phyloP scores from a whole-genome alignment of 1,284 basidiomycete species.

The Apiotrichum veenhuisii region DNA sequence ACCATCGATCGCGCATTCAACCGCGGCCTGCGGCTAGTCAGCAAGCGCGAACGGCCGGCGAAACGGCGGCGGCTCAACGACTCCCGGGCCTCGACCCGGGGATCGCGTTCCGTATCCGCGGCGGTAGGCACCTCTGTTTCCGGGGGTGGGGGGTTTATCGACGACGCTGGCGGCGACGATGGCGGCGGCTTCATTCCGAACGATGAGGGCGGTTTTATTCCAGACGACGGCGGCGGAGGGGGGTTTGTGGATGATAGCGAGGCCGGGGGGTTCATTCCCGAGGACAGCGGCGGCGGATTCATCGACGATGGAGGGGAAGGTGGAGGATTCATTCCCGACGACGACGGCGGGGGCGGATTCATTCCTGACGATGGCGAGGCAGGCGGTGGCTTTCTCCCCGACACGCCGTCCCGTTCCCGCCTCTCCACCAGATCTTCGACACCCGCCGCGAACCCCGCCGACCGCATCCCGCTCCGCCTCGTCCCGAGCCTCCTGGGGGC shows the following conservation, averaged over 20 bases:
- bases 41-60: slow-evolving; percentile 1
- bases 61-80: slow-evolving; percentile 9
- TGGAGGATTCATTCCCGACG: slow-evolving; percentile 10
- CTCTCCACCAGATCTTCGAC: not conserved
- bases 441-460: not conserved
- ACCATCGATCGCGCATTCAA: slow-evolving; percentile 43
- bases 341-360: slow-evolving; percentile 22
- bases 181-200: too few relatives aligned
- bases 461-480: slow-evolving; percentile 31
- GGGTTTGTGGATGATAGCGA: too few relatives aligned
- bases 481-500: slow-evolving; percentile 35
- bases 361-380: slow-evolving; percentile 20
- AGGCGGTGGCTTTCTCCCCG: slow-evolving; percentile 25
- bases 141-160: slow-evolving; percentile 16
- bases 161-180: slow-evolving; percentile 1
- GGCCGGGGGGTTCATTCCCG: not conserved
- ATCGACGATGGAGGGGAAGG: slow-evolving; percentile 14
- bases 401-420: not conserved
- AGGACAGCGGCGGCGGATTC: slow-evolving; percentile 22
- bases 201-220: not conserved
- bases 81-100: slow-evolving; percentile 1
- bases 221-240: slow-evolving; percentile 15
- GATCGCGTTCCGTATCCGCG: not conserved
- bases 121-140: too few relatives aligned
- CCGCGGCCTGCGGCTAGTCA: slow-evolving; percentile 20